Evolutionary conservation across 345 rosid species (phyloP).

Genomic region (Zanthoxylum bungeanum): DNA sequence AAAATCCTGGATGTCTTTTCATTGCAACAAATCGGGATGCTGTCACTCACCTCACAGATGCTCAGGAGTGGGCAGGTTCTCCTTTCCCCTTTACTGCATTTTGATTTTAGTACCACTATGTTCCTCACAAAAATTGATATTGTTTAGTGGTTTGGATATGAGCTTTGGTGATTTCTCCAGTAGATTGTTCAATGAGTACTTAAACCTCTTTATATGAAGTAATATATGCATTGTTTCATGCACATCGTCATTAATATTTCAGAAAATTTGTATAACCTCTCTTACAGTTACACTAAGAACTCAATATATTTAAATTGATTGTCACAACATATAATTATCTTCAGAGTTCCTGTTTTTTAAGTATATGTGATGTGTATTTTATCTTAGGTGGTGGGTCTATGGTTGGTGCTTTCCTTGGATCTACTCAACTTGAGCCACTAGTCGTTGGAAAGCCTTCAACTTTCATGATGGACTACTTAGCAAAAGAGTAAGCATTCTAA

Average conservation of each 20-base stretch:
- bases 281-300: not conserved
- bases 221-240: not conserved
- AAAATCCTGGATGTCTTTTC: conserved; percentile 94
- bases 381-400: conserved; percentile 90
- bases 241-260: not conserved
- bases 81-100: conserved; percentile 9
- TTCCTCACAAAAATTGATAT: not conserved
- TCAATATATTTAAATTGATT: not conserved
- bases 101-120: not conserved
- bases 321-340: not conserved
- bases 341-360: not conserved
- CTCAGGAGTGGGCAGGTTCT: conserved; percentile 98
- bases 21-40: conserved; percentile 95
- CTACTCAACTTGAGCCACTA: conserved; percentile 81
- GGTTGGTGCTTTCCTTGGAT: conserved; percentile 87
- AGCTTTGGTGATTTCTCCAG: not conserved
- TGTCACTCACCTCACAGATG: conserved; percentile 88
- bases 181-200: not conserved
- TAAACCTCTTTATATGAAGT: not conserved
- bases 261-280: not conserved
- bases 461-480: conserved; percentile 95
- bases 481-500: conserved; percentile 55
- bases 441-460: conserved; percentile 98
- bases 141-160: not conserved
- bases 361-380: not conserved